Conservation (phyloP, 345 rosid species). For the Bruguiera gymnorhiza region DNA sequence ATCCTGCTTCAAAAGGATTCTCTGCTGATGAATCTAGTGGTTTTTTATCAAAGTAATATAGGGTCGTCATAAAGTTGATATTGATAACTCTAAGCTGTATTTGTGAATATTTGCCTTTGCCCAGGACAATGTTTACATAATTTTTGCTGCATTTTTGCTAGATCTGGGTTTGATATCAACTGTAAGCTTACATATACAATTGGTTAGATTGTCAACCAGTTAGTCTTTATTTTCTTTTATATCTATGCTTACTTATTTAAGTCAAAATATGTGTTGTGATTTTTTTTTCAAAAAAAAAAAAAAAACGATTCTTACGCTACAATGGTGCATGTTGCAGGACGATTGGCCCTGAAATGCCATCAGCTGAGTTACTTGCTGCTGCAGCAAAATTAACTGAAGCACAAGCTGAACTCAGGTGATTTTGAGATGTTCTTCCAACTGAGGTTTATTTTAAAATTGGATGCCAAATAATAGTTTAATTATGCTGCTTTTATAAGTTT, state of each 20-base stretch:
- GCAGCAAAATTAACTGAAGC: slow-evolving; percentile 96
- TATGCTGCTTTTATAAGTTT: neutral
- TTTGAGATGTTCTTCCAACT: neutral
- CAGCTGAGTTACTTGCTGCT: slow-evolving; percentile 87
- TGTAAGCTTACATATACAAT: neutral
- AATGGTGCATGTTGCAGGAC: slow-evolving; percentile 41
- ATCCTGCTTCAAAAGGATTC: neutral
- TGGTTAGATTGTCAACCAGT: neutral
- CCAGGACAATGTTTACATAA: neutral
- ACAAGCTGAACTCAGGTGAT: slow-evolving; percentile 76
- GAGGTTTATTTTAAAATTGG: slow-evolving; percentile 5
- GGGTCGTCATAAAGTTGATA: neutral
- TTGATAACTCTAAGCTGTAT: neutral
- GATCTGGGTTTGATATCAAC: neutral
- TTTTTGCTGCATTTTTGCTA: neutral
- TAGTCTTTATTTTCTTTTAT: neutral
- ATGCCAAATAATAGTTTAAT: neutral
- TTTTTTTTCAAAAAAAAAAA: neutral
- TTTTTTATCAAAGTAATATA: neutral
- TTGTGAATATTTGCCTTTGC: neutral
- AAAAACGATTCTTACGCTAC: slow-evolving; percentile 3
- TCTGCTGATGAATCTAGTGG: neutral
- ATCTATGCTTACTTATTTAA: too few relatives aligned
- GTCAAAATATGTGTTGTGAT: too few relatives aligned
- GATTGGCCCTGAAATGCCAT: slow-evolving; percentile 94